Base-by-base conservation (phyloP, 177 flowering plant genomes). In the Vitis hybrid region DNA sequence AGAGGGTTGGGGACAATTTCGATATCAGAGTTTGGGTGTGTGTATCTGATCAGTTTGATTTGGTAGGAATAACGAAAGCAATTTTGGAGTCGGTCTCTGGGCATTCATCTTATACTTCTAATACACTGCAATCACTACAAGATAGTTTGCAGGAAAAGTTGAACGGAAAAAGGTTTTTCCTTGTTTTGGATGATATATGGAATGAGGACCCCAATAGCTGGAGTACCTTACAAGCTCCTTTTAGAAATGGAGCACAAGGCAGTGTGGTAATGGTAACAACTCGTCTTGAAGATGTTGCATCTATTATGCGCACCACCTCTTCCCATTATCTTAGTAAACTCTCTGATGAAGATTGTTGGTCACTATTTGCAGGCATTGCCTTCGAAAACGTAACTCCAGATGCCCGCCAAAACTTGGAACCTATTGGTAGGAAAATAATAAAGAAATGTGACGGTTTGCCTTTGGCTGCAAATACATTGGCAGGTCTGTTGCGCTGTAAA, bases 401-500 rank as follows among this genome's bases (percentile, higher is more conserved):
- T 39, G 51, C 10, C 3, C 2, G 57, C 2, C 59, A 45, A 51
- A 18, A 66, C 3, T 54, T 84, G 14, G 65, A 56, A 57, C 57
- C 3, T 11, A 68, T 82, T 11, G 86, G 83, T 1, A 34, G 30
- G 39, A 26, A 66, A 58, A 73, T 84, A 1, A 76, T 71, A n/a
- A 52, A 65, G 39, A 83, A 78, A 49, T 85, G 88, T 26, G 57
- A 51, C 15, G 87, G 88, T 10, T 70, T 84, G 69, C 88, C 90
- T 62, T 71, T 83, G 52, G 87, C 87, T 1, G 76, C 72, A 2
- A 81, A 83, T 49, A 45, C 81, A 5, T 69, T 83, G 1, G 84
- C 79, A 3, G 75, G 81, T 4, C 69, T 78, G 9, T 45, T 80
- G 52, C 67, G 73, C 11, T 54, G 69, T 1, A 65, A 67, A 57